Evolutionary conservation across 129 eudicot species (phyloP), one percentile per base, ranked within the genome.

Genomic region (Arctium minus): DNA sequence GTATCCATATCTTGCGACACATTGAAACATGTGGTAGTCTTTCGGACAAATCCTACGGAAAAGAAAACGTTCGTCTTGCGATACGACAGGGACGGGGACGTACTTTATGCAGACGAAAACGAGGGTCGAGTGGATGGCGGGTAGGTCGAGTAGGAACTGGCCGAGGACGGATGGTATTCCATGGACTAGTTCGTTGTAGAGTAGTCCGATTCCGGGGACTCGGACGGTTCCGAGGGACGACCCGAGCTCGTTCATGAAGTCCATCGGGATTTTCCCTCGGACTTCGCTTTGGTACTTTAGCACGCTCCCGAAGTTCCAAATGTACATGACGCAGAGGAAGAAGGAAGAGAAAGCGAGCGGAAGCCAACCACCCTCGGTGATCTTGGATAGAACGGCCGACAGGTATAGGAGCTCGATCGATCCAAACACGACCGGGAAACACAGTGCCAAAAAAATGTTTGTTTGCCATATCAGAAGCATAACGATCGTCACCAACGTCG

Each of bases 401-500:
- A 96, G 48, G 91, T 93, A 96, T 40, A 90, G 8, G 39, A 96
- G 89, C 90, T 96, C 99, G 7, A 93, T 85, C 1, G 94, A 53
- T n/a, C 99, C 98, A 67, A 96, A 96, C 18, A 90, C 42, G 6
- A 91, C 37, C 4, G 93, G 98, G 76, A 96, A 96, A 73, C 81
- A 70, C 0, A 90, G 78, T 7, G 99, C 99, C 74, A 93, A 30
- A 73, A 87, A 84, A 18, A 96, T 18, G 85, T 92, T 93, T 2
- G 97, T 93, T 84, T 93, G 99, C 99, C 99, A 96, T 30, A 96
- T 96, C 22, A 96, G 93, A 32, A 96, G 94, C 99, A 96, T 96
- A 13, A 96, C 99, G 0, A 96, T 90, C 1, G 99, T 96, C 69
- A 96, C 97, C 76, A 96, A 82, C 7, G 90, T 33, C 0, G 98